Evolutionary conservation across 176 grass and related monocot species (phyloP), one percentile per base, ranked within the genome.

Genomic region (Carex pumila): DNA sequence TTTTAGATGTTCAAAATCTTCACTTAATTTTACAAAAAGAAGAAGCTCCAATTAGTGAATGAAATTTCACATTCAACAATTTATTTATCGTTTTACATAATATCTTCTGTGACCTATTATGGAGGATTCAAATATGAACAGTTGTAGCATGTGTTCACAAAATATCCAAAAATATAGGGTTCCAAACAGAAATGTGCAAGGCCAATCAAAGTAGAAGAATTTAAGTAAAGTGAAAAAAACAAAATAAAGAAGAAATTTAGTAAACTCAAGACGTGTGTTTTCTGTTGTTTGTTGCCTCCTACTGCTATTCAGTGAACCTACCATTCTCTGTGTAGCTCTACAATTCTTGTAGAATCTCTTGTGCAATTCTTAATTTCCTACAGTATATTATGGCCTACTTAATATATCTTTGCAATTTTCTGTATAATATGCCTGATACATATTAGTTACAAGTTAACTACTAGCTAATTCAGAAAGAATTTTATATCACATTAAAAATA

Each of bases 251-350:
- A 57, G 22, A 77, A 54, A 77, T 76, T 55, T 57, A 78, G 49
- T 66, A 69, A 83, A 83, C 25, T 83, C 65, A 67, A 53, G 81
- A 83, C 81, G 61, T 83, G 81, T 68, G 81, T 83, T 37, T 64
- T 83, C n/a, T 83, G 61, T 66, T 65, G 25, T 73, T 73, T 65
- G 25, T 73, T 73, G 70, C 70, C 70, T 71, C 67, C 36, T 52
- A 17, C 70, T 25, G 5, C 68, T 25, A 4, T 78, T 34, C 50
- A 56, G 52, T 56, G 64, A 83, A 49, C 49, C 45, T 52, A 53
- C 80, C 41, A 31, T 83, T 65, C 61, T 54, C 21, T 50, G 18
- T 31, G 50, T 65, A 30, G 39, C 59, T 49, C 61, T 83, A 17
- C 41, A 66, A 83, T 83, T 50, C 1, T 47, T 56, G 25, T 57